Evolutionary conservation across 2,329 filamentous ascomycete species (phyloP).

Genomic region (Phaeophleospora eucalypticola): DNA sequence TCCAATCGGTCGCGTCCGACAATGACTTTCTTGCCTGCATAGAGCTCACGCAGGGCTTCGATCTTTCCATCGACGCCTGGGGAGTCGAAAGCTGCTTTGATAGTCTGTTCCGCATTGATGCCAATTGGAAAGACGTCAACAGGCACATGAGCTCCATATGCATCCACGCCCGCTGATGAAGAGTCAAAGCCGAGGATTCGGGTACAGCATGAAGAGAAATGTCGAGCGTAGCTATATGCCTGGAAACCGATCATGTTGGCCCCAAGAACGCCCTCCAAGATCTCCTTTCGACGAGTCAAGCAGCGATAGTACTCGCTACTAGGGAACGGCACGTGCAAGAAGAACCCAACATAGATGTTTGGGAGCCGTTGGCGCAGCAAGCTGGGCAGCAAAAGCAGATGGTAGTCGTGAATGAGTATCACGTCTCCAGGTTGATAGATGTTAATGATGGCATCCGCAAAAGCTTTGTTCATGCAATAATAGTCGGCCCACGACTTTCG

Average conservation of each 20-base stretch:
- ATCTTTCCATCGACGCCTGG: constrained; percentile 68
- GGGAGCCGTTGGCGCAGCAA: constrained; percentile 81
- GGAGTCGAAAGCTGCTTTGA: constrained; percentile 65
- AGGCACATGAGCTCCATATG: constrained; percentile 81
- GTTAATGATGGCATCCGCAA: constrained; percentile 82
- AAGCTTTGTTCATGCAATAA: constrained; percentile 85
- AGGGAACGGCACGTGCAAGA: constrained; percentile 88
- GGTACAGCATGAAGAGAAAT: constrained; percentile 92
- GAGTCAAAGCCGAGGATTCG: constrained; percentile 87
- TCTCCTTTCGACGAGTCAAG: constrained; percentile 79
- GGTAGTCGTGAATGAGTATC: constrained; percentile 90
- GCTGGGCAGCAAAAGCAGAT: constrained; percentile 82
- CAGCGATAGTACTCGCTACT: constrained; percentile 94
- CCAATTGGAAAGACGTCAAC: constrained; percentile 94
- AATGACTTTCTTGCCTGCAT: constrained; percentile 89
- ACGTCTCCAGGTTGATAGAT: constrained; percentile 90
- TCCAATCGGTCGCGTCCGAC: constrained; percentile 92
- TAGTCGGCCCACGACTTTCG: constrained; percentile 88
- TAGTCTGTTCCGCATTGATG: constrained; percentile 79
- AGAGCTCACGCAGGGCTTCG: constrained; percentile 67
- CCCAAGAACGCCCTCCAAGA: constrained; percentile 83
- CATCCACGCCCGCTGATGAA: constrained; percentile 78
- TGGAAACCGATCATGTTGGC: constrained; percentile 94
- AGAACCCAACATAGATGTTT: constrained; percentile 92
- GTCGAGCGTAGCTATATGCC: constrained; percentile 88